phyloP scores from a whole-genome alignment of 371 early-diverging fungal genomes.

The Dinochytrium kinnereticum region DNA sequence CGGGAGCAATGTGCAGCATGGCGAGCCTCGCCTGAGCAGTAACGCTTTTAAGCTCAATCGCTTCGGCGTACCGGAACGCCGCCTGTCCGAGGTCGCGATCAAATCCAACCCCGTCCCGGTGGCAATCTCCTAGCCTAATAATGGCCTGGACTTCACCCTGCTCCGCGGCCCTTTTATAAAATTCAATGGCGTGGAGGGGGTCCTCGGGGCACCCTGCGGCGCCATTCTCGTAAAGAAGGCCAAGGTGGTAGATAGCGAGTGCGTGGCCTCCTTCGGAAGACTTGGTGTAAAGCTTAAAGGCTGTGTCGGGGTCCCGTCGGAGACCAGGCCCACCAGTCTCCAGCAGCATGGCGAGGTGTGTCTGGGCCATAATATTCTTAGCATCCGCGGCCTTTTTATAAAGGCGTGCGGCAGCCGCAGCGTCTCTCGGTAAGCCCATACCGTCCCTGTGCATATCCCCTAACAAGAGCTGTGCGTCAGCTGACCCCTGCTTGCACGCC shows the following conservation, averaged over 20 bases:
- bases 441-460: not conserved
- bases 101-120: not conserved
- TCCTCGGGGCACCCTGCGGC: not conserved
- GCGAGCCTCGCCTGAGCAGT: not conserved
- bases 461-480: not conserved
- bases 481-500: not conserved
- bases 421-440: not conserved
- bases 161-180: not conserved
- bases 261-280: not conserved
- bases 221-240: not conserved
- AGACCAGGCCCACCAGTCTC: not conserved
- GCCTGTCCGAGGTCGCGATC: not conserved
- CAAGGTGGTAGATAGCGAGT: not conserved
- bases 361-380: not conserved
- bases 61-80: not conserved
- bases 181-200: not conserved
- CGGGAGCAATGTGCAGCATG: not conserved
- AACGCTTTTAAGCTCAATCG: not conserved
- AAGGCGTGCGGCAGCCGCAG: not conserved
- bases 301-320: not conserved
- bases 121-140: not conserved
- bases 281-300: not conserved
- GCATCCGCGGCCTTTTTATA: not conserved
- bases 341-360: not conserved
- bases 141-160: not conserved